These are phyloP conservation scores for Lizonia empirigonia DNA, from an alignment of 2,329 filamentous ascomycete genomes.

Conservation along the genomic window DNA sequence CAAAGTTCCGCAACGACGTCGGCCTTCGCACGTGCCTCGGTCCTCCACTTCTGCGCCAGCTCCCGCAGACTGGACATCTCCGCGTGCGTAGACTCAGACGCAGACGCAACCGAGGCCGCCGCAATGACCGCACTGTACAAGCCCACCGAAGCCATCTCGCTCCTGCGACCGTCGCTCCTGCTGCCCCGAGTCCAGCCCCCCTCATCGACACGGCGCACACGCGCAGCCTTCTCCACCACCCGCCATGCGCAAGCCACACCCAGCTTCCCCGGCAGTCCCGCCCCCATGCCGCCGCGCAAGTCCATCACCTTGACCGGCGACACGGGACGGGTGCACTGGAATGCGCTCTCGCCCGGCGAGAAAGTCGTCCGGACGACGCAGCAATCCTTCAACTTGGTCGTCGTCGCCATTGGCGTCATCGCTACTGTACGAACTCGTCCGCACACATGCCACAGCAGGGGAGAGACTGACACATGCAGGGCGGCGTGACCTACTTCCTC, in stretches of 20 bases:
- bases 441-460: neutral
- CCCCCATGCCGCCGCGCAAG: constrained; percentile 61
- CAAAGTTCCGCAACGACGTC: constrained; percentile 26
- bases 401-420: constrained; percentile 75
- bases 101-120: neutral
- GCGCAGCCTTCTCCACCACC: constrained; percentile 37
- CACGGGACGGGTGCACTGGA: constrained; percentile 81
- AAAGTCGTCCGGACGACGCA: constrained; percentile 86
- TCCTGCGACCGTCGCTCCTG: constrained; percentile 34
- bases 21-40: constrained; percentile 19
- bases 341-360: constrained; percentile 73
- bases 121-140: constrained; percentile 40
- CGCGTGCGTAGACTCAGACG: neutral
- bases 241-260: constrained; percentile 35
- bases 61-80: neutral
- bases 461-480: constrained; percentile 53
- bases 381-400: constrained; percentile 84
- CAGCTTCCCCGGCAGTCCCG: constrained; percentile 28
- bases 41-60: constrained; percentile 12
- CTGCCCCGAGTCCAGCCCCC: constrained; percentile 29
- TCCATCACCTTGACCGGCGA: constrained; percentile 85
- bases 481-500: constrained; percentile 64
- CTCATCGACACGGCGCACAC: constrained; percentile 11
- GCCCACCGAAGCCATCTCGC: constrained; percentile 39
- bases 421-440: constrained; percentile 66